Evolutionary conservation across 805 yeast species (phyloP).

Genomic region (Saturnispora besseyi): DNA sequence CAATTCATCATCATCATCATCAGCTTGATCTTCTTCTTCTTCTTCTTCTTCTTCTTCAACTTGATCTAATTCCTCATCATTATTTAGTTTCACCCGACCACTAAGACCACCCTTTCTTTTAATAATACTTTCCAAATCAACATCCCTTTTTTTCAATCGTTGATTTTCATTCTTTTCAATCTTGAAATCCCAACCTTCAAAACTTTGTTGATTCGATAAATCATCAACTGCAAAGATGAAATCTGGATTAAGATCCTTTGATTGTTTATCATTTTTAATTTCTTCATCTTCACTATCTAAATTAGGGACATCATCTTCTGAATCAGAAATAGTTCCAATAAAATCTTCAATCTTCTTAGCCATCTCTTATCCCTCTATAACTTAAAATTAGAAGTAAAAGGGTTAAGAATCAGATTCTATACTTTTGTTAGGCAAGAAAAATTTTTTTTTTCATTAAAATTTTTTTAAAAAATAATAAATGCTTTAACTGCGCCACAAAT

Average conservation of each 20-base stretch:
- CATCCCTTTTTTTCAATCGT: slow-evolving; percentile 39
- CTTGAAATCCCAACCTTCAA: slow-evolving; percentile 81
- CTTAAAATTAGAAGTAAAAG: background rate
- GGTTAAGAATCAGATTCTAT: background rate
- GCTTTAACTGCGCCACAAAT: background rate
- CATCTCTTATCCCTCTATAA: background rate
- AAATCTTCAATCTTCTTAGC: slow-evolving; percentile 36
- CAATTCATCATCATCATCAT: slow-evolving; percentile 29
- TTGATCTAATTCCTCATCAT: slow-evolving; percentile 26
- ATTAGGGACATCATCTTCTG: slow-evolving; percentile 55
- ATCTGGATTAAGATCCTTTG: slow-evolving; percentile 61
- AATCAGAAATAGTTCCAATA: slow-evolving; percentile 66
- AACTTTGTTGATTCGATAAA: slow-evolving; percentile 27
- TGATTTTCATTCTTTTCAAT: slow-evolving; percentile 30
- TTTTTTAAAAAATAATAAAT: background rate
- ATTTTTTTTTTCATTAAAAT: background rate
- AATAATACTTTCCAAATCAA: slow-evolving; percentile 81
- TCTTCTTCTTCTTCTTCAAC: slow-evolving; percentile 34
- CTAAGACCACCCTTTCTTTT: slow-evolving; percentile 69
- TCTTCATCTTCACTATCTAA: slow-evolving; percentile 29
- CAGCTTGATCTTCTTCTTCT: slow-evolving; percentile 18
- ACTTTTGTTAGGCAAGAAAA: background rate
- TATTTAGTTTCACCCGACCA: slow-evolving; percentile 24
- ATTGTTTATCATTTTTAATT: slow-evolving; percentile 25
- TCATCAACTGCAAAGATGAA: slow-evolving; percentile 58